A percentile compares a stretch with the other conserved stretches of the same genome.
Conservation (phyloP, 1,284 basidiomycete species). For the Naganishia liquefaciens region DNA sequence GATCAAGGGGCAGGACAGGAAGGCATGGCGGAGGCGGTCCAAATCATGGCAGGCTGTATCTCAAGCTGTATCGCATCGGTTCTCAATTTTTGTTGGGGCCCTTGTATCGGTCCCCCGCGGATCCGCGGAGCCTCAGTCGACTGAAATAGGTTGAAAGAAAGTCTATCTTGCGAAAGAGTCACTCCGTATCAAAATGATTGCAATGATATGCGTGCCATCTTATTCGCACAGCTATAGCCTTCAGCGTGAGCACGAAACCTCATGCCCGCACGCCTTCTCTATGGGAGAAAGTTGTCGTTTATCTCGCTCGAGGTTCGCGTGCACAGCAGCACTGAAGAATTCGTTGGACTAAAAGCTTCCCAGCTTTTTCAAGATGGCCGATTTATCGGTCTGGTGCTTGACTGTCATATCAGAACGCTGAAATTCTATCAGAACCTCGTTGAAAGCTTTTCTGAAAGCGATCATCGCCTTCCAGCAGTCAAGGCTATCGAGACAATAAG, state of each 20-base stretch:
- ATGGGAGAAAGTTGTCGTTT: not conserved
- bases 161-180: not conserved
- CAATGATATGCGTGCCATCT: not conserved
- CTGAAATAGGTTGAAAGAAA: slow-evolving; percentile 1
- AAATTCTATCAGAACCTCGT: no score
- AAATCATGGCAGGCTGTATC: not conserved
- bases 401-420: no score
- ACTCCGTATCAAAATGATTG: not conserved
- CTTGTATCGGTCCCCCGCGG: not conserved
- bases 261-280: no score
- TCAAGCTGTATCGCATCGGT: not conserved
- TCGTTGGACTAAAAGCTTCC: no score
- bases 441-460: no score
- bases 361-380: no score
- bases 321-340: no score
- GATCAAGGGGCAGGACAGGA: not conserved
- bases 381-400: no score
- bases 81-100: not conserved
- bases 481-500: no score
- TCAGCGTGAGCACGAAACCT: no score
- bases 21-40: not conserved
- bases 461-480: no score
- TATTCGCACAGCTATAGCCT: not conserved
- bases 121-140: not conserved
- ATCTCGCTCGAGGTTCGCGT: no score